Evolutionary conservation across 208 protist genomes (phyloP).

Genomic region (Crithidia fasciculata): DNA sequence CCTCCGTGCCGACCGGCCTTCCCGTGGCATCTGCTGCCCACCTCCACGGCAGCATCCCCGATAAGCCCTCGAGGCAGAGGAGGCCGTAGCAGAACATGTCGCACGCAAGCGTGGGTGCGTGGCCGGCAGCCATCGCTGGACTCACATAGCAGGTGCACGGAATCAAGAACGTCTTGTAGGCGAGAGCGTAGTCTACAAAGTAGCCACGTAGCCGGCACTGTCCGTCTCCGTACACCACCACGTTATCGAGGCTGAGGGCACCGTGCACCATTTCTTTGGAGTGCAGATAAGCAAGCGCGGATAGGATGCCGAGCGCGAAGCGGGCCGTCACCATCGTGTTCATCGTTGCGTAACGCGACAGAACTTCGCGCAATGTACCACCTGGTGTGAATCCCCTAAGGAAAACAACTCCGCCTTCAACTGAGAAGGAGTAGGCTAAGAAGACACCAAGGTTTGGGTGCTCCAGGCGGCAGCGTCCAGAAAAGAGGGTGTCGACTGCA

Average conservation of each 20-base stretch:
- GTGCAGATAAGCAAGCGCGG: constrained; percentile 66
- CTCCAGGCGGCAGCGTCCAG: neutral
- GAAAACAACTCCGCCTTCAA: constrained; percentile 18
- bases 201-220: constrained; percentile 71
- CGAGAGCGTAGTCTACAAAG: constrained; percentile 26
- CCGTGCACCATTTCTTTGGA: constrained; percentile 60
- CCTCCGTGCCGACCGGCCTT: constrained; percentile 5
- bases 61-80: constrained; percentile 51
- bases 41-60: constrained; percentile 30
- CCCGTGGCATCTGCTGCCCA: constrained; percentile 23
- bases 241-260: constrained; percentile 60
- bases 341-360: constrained; percentile 20
- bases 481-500: neutral
- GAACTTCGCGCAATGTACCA: constrained; percentile 38
- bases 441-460: constrained; percentile 21
- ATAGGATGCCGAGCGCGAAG: constrained; percentile 56
- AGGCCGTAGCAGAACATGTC: constrained; percentile 78
- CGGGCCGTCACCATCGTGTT: constrained; percentile 33
- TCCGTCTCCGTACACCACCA: constrained; percentile 59
- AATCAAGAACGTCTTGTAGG: constrained; percentile 30
- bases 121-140: constrained; percentile 60
- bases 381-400: constrained; percentile 48
- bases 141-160: constrained; percentile 57
- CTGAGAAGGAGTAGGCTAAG: constrained; percentile 6
- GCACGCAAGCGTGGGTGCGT: constrained; percentile 40